Base-by-base conservation (phyloP, 2,329 filamentous ascomycete genomes). In the Ascocoryne sarcoides region DNA sequence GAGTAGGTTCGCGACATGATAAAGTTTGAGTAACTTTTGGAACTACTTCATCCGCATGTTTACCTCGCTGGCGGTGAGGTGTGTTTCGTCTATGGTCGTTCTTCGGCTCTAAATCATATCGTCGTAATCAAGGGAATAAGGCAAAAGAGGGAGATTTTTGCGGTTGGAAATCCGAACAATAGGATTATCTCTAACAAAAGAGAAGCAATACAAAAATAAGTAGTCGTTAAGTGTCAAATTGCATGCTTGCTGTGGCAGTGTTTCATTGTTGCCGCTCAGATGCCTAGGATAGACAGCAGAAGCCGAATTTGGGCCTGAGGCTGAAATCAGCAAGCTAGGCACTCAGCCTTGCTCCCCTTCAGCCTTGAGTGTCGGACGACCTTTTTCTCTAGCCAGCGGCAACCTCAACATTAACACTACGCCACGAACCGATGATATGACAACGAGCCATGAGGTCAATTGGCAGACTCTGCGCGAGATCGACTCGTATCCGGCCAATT, bases 1-100 rank as follows among this genome's bases (percentile, higher is more conserved):
- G 54, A 48, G 36, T 54, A 58, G 20, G 46, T 44, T 44, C 49
- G 53, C 47, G 51, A 52, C 56, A 58, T 59, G 35, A 34, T 57
- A 47, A 18, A 5, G 9, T 23, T 26, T 5, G n/a, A 35, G 42
- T 16, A 10, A 36, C 21, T 28, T 30, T 29, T 21, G 28, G n/a
- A 10, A 45, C 14, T 37, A 28, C 14, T 12, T 23, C 18, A 40
- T 45, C 15, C 32, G 23, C 37, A 44, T 43, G 32, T 20, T 38
- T 28, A 16, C 33, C 31, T 21, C 9, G 21, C 29, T 40, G n/a
- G 32, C 30, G 29, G 16, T 14, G 32, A 16, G 21, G 14, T 32
- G 26, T 10, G 32, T 20, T 16, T 40, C 10, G 32, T 20, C 31
- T 36, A 36, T 14, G 34, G 32, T 29, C 10, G 30, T 30, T 19